Base-by-base conservation (phyloP, 352 stramenopile species). In the Pythium periplocum region DNA sequence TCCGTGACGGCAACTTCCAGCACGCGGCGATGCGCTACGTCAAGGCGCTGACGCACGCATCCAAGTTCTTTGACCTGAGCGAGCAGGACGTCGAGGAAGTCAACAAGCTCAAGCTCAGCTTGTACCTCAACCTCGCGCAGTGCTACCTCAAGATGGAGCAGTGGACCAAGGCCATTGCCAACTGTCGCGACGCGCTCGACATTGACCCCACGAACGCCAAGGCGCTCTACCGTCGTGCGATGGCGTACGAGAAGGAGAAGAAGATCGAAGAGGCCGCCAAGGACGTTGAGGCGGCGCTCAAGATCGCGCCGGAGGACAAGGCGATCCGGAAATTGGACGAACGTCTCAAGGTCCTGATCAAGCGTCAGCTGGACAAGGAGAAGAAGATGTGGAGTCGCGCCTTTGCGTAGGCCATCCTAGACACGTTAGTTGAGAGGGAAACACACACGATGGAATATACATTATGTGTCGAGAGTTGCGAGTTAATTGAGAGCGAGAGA, bases 101-200 rank as follows among this genome's bases (percentile, higher is more conserved):
- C 10, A 70, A 93, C 56, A 77, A 74, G 30, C 73, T 97, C 53
- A 94, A 97, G 75, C 71, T 96, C 11, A 94, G 85, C 35, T 58
- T 98, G 57, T 92, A 96, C 60, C 61, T 97, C 53, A 98, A 98
- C 68, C 64, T 97, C 31, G 84, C 88, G 38, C 85, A 96, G 64
- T 97, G 89, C 71, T 97, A 96, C 66, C 67, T 98, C 34, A 98
- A 98, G 74, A 71, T 98, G 61, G 87, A 97, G 54, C 83, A 80
- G 57, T 97, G 82, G 66, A 42, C 68, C 39, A 91, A 95, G 66
- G 84, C 76, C 33, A 74, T 90, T 26, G 66, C 81, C n/a, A 90
- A 96, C 63, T 93, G 80, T 63, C 77, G 89, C n/a, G 79, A 95
- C 40, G 87, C 86, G 37, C 53, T 97, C 39, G 64, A 69, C 45